Percentiles rank a stretch among this genome's conserved stretches.
Evolutionary conservation across 106 monocot species (phyloP).

Genomic region (Phalaenopsis equestris): DNA sequence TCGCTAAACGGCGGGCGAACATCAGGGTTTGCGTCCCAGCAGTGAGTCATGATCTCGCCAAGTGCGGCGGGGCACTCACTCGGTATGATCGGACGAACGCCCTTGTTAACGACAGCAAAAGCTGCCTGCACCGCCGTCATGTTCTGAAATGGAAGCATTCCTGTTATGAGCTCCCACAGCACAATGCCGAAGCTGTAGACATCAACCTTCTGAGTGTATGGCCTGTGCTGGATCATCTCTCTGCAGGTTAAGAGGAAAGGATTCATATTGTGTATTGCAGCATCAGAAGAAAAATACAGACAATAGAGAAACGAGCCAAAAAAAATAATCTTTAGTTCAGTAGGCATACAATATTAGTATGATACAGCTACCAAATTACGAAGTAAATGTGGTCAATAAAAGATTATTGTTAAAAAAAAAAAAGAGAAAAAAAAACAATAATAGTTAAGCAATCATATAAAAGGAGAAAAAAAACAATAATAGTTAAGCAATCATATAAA

Average conservation of each 20-base stretch:
- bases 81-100: slow-evolving; percentile 43
- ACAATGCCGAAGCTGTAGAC: slow-evolving; percentile 69
- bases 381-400: too few species aligned
- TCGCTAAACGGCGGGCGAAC: slow-evolving; percentile 47
- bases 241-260: slow-evolving; percentile 15
- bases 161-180: slow-evolving; percentile 64
- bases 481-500: too few species aligned
- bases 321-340: too few species aligned
- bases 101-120: slow-evolving; percentile 63
- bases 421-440: too few species aligned
- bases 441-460: too few species aligned
- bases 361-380: too few species aligned
- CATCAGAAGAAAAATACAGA: too few species aligned
- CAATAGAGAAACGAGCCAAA: too few species aligned
- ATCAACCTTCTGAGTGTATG: slow-evolving; percentile 65
- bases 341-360: too few species aligned
- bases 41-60: slow-evolving; percentile 58
- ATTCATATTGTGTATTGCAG: not conserved
- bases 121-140: slow-evolving; percentile 73
- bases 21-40: slow-evolving; percentile 63
- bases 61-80: slow-evolving; percentile 52
- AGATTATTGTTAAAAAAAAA: too few species aligned
- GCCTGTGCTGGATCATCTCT: slow-evolving; percentile 71
- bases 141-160: slow-evolving; percentile 65
- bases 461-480: too few species aligned